Evolutionary conservation across 352 stramenopile genomes (phyloP).

Genomic region (Elongisporangium undulatum): DNA sequence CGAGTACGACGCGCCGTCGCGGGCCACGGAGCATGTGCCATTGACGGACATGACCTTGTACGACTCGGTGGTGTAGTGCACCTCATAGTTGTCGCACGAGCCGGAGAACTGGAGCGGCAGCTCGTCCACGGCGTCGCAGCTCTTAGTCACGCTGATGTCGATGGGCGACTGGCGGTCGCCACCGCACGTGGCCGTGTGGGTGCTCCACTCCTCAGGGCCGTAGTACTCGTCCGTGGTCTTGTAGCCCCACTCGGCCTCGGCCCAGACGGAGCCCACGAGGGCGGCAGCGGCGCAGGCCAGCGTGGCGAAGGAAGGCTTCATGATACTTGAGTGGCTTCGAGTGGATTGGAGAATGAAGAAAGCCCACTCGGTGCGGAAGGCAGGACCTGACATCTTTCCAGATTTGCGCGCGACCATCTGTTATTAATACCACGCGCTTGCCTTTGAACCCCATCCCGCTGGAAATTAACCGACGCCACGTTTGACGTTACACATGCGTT

Average conservation of each 20-base stretch:
- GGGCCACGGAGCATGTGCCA: neutral
- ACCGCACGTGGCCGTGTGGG: conserved; percentile 7
- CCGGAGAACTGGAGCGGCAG: conserved; percentile 16
- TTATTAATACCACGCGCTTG: neutral
- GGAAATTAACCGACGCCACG: neutral
- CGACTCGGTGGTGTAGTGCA: conserved; percentile 13
- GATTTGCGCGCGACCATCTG: neutral
- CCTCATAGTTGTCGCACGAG: conserved; percentile 13
- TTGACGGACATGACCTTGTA: conserved; percentile 11
- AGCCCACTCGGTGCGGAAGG: too few species aligned
- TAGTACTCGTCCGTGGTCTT: conserved; percentile 3
- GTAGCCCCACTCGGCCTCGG: conserved; percentile 3
- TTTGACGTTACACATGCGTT: neutral
- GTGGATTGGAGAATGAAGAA: neutral
- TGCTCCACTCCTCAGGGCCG: conserved; percentile 5
- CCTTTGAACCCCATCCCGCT: neutral
- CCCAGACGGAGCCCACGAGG: neutral
- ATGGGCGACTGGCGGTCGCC: conserved; percentile 11
- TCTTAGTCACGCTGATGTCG: conserved; percentile 9
- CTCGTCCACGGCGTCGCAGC: conserved; percentile 4
- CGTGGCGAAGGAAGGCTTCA: conserved; percentile 5
- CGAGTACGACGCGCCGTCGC: conserved; percentile 13
- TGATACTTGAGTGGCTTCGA: neutral
- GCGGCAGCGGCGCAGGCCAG: conserved; percentile 10
- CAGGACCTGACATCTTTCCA: neutral